Percentiles rank a stretch among this genome's conserved stretches.
These are phyloP conservation scores for Herpotrichia juniperi DNA, from an alignment of 2,329 filamentous ascomycete genomes.

Conservation along the genomic window DNA sequence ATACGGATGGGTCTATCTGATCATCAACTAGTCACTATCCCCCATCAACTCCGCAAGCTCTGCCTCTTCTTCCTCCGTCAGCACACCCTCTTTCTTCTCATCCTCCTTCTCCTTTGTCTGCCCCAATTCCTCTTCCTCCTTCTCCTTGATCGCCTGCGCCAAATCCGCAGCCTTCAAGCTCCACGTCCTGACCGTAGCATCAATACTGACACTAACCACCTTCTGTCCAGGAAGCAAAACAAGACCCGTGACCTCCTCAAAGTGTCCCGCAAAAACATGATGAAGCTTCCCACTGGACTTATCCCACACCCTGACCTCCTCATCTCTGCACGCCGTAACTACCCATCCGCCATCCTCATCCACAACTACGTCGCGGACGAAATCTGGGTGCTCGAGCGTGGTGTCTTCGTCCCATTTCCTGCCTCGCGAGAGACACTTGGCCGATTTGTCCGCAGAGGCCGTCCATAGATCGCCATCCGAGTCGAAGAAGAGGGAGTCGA, in stretches of 20 bases:
- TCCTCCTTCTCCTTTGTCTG: conserved; percentile 51
- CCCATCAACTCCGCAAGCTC: conserved; percentile 93
- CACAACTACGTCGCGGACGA: conserved; percentile 81
- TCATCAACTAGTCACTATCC: conserved; percentile 60
- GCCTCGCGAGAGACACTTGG: conserved; percentile 75
- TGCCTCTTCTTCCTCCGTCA: conserved; percentile 90
- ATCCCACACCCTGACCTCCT: conserved; percentile 92
- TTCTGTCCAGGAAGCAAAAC: conserved; percentile 63
- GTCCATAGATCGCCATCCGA: conserved; percentile 83
- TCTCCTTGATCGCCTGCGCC: conserved; percentile 58
- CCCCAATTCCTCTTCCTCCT: conserved; percentile 57
- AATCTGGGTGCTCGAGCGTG: conserved; percentile 80
- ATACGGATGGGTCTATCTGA: not conserved
- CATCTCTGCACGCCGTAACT: conserved; percentile 86
- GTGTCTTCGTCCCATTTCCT: conserved; percentile 75
- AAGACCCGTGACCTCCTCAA: conserved; percentile 87
- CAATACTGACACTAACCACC: conserved; percentile 84
- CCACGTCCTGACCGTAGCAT: conserved; percentile 88
- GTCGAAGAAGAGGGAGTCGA: conserved; percentile 82
- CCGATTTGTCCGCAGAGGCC: conserved; percentile 86
- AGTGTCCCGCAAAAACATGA: conserved; percentile 82
- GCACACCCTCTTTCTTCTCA: conserved; percentile 56
- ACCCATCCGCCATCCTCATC: conserved; percentile 74
- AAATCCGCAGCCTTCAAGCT: conserved; percentile 68
- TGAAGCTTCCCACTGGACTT: conserved; percentile 71